These are phyloP conservation scores for Ophiocordyceps camponoti-floridani DNA, from an alignment of 2,329 filamentous ascomycete species.

Conservation along the genomic window DNA sequence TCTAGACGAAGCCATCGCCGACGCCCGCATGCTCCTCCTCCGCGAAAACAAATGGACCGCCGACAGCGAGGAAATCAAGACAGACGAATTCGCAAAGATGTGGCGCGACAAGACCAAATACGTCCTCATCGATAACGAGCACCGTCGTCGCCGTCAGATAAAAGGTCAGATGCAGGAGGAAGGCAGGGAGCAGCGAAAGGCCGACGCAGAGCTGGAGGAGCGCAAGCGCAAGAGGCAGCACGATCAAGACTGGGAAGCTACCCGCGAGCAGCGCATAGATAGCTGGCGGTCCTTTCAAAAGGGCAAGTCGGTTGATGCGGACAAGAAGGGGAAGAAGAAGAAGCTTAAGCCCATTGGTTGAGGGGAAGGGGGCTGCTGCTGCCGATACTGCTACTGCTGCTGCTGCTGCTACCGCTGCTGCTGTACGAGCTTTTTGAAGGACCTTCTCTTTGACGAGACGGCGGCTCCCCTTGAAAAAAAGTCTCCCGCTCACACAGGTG, in stretches of 20 bases:
- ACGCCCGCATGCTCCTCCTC: conserved; percentile 87
- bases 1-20: conserved; percentile 88
- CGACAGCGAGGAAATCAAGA: conserved; percentile 74
- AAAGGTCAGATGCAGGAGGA: conserved; percentile 96
- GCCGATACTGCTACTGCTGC: neutral
- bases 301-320: conserved; percentile 32
- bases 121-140: conserved; percentile 86
- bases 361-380: neutral
- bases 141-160: conserved; percentile 63
- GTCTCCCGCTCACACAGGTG: too few species aligned
- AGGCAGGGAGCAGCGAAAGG: conserved; percentile 69
- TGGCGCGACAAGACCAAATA: conserved; percentile 84
- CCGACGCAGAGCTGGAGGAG: conserved; percentile 68
- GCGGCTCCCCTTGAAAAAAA: too few species aligned
- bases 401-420: too few species aligned
- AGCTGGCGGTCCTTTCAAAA: conserved; percentile 92
- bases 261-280: conserved; percentile 74
- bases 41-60: conserved; percentile 86
- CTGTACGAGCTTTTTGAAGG: too few species aligned
- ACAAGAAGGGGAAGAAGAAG: conserved; percentile 47
- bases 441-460: too few species aligned
- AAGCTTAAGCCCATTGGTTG: conserved; percentile 48
- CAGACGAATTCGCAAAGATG: conserved; percentile 61
- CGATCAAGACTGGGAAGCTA: conserved; percentile 90
- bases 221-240: conserved; percentile 78